Evolutionary conservation across 805 yeast species (phyloP), one percentile per base, ranked within the genome.

Genomic region (Ogataea chonburiensis): DNA sequence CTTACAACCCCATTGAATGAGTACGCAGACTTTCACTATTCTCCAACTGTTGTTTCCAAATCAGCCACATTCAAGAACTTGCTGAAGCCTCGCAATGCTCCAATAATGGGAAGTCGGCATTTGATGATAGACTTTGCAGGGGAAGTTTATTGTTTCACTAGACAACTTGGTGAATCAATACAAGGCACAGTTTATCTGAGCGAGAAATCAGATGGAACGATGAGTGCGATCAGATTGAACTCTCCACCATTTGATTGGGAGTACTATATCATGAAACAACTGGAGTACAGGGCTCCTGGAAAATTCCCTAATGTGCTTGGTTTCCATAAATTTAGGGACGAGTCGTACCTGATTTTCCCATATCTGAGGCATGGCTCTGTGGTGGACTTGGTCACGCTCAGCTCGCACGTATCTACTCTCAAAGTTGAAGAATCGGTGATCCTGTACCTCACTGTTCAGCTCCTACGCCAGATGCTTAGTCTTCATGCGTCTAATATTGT

Each of bases 221-320:
- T 73, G 21, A 71, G 68, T 33, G 95, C 96, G 0, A 60, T 88
- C 34, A 88, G 88, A 53, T 73, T 82, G 10, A 87, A 83, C 52
- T 67, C 70, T 12, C 86, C 91, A 0, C 64, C 85, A 0, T 72
- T 76, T 28, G 66, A 75, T 4, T 87, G 96, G 96, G 96, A 88
- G 58, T 85, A 71, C 50, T 86, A 84, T 54, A 77, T 86, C 12
- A 61, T 86, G 46, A 70, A 65, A 22, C 79, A 78, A 47, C 65
- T 85, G 1, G 76, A 75, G 23, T 38, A 55, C 37, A 55, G 79
- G 63, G 27, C 40, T 2, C 21, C 31, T 11, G 28, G 31, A 46
- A 25, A 45, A 10, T 50, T 56, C 18, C 67, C 85, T 1, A 53
- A 60, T 8, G 76, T 76, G 0, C 66, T 74, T 17, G 67, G 75